Base-by-base conservation (phyloP, 202 grass and related monocot species). In the Eragrostis tef region DNA sequence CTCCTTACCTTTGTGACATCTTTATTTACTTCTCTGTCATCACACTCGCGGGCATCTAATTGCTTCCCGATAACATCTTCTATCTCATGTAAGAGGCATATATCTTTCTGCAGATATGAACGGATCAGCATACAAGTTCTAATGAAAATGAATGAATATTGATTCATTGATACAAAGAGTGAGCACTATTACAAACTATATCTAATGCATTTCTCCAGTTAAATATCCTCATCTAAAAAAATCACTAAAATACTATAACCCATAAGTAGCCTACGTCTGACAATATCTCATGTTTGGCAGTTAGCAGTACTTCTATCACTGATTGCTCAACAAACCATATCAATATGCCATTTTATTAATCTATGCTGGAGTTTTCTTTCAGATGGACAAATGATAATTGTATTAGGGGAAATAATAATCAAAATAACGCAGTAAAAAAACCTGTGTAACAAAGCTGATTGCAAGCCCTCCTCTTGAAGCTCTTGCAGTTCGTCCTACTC, bases 401-500 rank as follows among this genome's bases (percentile, higher is more conserved):
- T 2, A 52, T 39, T 39, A 57, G 29, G 11, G 26, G 22, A 80
- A 68, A 59, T 15, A 3, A 82, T 34, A 7, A 71, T 77, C 42
- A 41, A 29, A 78, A 39, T 39, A 6, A 39, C 3, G 45, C 56
- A 84, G 77, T 62, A 56, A 47, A n/a, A 34, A 75, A 64, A 98
- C 95, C 92, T 98, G 79, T 16, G 94, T 93, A 46, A 98, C 46
- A 86, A 98, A 91, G 83, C 90, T 93, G 88, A 98, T 77, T 64
- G 92, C 91, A 14, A 89, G 85, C 14, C 96, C 96, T 71, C 90
- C 90, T 79, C 90, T 93, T n/a, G 88, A 87, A 76, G 87, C 96
- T 87, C 96, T 93, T 71, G 96, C 96, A 87, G 96, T 98, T 80
- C 96, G 80, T 72, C 96, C 96, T 52, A 98, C 96, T 73, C 96